A percentile compares a stretch with the other conserved stretches of the same genome.
phyloP scores from a whole-genome alignment of 1,139 yeast genomes.

The Debaryomycetaceae sp. region DNA sequence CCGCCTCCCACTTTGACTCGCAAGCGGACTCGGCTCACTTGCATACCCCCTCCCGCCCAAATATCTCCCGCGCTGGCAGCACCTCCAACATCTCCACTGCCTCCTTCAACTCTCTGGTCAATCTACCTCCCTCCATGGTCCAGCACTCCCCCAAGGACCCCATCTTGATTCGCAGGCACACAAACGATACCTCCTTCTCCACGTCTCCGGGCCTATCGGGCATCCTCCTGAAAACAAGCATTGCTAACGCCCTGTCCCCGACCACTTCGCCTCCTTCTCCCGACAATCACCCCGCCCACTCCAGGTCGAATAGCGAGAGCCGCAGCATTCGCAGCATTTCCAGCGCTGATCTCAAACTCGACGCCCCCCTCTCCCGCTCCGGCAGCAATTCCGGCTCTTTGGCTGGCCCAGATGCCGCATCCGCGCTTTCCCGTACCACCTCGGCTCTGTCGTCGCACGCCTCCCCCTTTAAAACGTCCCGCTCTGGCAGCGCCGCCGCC shows the following conservation, averaged over 20 bases:
- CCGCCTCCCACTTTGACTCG: slow-evolving; percentile 3
- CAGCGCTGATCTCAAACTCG: background rate
- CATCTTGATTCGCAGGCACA: slow-evolving; percentile 37
- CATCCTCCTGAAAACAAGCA: slow-evolving; percentile 19
- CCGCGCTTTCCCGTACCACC: background rate
- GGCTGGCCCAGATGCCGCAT: background rate
- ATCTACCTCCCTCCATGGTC: slow-evolving; percentile 59
- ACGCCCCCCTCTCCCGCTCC: background rate
- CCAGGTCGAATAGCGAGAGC: background rate
- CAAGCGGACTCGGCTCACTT: slow-evolving; percentile 4
- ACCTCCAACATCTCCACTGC: slow-evolving; percentile 5
- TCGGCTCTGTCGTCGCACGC: background rate
- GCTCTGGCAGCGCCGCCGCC: background rate
- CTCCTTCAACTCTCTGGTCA: slow-evolving; percentile 7
- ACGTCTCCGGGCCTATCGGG: slow-evolving; percentile 1
- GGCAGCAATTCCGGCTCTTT: background rate
- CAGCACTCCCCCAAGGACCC: slow-evolving; percentile 62
- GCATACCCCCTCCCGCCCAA: slow-evolving; percentile 1
- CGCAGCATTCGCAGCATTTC: slow-evolving; percentile 1
- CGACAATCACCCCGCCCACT: background rate
- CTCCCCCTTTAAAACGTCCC: background rate
- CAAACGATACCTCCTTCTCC: slow-evolving; percentile 14
- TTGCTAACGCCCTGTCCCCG: slow-evolving; percentile 5
- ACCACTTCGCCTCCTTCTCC: background rate
- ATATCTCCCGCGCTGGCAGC: slow-evolving; percentile 5